Base-by-base conservation (phyloP, 768 basidiomycete genomes). In the Agrocybe chaxingu region DNA sequence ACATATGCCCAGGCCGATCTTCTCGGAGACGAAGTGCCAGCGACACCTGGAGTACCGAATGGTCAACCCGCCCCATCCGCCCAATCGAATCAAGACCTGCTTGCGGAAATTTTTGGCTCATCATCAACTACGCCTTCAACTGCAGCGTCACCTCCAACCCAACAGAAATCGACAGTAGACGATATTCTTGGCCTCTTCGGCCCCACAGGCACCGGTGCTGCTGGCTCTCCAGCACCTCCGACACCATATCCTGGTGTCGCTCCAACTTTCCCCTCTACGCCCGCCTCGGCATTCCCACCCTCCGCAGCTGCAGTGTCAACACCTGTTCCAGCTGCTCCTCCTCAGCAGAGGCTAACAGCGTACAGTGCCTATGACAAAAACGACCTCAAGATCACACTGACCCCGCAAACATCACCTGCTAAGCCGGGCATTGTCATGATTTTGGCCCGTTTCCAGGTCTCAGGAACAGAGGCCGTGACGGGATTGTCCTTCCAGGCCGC, bases 401-500 rank as follows among this genome's bases (percentile, higher is more conserved):
- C 92, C 0, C 95, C 96, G 1, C 88, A 93, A 62, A 85, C 86
- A 11, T 87, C 87, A 19, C 65, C 86, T 7, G 70, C 81, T 42
- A 85, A 87, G 54, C 91, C 92, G n/a, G 94, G 92, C 35, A 74
- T 96, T 38, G 87, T 96, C 18, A 89, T 95, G 70, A 89, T 98
- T 54, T 70, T 94, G 50, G 95, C 92, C 13, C 79, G 86, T 47
- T 98, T 99, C 75, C 85, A 89, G 51, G 80, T 84, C 2, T 72
- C 78, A 2, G 85, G 82, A 11, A 64, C 64, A 3, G 76, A 70
- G 13, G 47, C 77, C 4, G 84, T 77, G 1, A 73, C 74, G 4
- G 83, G 81, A 1, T 70, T 99, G 42, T 93, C 86, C 62, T 98
- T 99, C 75, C 97, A 98, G 66, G 97, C 94, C 36, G 97, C 96